Evolutionary conservation across 2,329 filamentous ascomycete species (phyloP), one percentile per base, ranked within the genome.

Genomic region (Claviceps monticola): DNA sequence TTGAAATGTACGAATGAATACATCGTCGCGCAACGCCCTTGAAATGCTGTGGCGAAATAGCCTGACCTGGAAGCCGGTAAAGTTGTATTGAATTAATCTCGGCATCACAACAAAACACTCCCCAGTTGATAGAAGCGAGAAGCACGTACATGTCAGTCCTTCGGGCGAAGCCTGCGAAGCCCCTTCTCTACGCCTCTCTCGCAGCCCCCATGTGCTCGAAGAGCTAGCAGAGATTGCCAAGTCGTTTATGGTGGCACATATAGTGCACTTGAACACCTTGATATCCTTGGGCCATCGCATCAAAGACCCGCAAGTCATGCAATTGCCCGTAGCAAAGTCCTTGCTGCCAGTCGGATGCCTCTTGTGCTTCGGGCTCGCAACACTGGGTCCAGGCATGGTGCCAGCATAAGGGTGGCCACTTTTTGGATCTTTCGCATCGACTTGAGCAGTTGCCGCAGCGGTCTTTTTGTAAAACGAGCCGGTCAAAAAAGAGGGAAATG

Each of bases 201-300:
- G 46, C 36, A 44, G 44, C 11, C 46, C 46, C 16, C 48, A 42
- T 42, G 48, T 51, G 14, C 17, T n/a, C 29, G 51, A 16, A 34
- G 59, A 59, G 29, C 51, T 51, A 5, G 55, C 54, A 39, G 56
- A 53, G 13, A 64, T 61, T 36, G 62, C 63, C 50, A 95, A 66
- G 63, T 95, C 88, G 63, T 94, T 95, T 62, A 95, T 82, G 17
- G 86, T 93, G 60, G 86, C 71, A 65, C 89, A 95, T 51, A 87
- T 84, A 43, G 86, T 85, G 66, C 89, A 95, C 59, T 88, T 79
- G 66, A 93, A 95, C 39, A 84, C 78, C 38, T 78, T 78, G 55
- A 89, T 68, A 50, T 83, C 79, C 55, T 76, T 79, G 2, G 88
- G 88, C 83, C 88, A 95, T 52, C 84, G 78, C 57, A 94, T 83